Percentiles rank a stretch among this genome's conserved stretches.
These are phyloP conservation scores for Massariosphaeria phaeospora DNA, from an alignment of 495 filamentous ascomycete species.

Conservation along the genomic window DNA sequence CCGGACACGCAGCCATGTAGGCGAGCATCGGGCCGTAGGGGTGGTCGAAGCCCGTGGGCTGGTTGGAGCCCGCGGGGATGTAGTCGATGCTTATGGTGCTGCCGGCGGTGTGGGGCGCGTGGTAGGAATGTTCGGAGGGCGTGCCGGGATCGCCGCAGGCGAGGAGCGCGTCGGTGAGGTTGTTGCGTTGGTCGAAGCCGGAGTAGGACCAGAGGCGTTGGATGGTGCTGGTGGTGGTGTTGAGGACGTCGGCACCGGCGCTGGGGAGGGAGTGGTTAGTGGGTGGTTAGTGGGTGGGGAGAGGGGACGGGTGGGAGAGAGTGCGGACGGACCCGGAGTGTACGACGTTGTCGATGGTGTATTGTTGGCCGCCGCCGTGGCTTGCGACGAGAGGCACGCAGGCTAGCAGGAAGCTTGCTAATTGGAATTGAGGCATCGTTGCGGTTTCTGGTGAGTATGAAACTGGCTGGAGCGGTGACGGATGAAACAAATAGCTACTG, in stretches of 20 bases:
- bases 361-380: conserved; percentile 2
- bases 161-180: not conserved
- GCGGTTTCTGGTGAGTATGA: too few species aligned
- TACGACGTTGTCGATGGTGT: conserved; percentile 1
- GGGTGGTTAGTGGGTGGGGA: too few species aligned
- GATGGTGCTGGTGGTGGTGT: conserved; percentile 1
- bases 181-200: not conserved
- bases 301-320: not conserved
- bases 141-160: not conserved
- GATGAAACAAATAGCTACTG: too few species aligned
- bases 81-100: conserved; percentile 1
- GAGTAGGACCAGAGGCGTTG: not conserved
- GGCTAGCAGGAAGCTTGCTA: not conserved
- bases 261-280: not conserved
- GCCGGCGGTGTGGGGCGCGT: not conserved
- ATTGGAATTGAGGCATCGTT: not conserved
- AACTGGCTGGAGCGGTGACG: too few species aligned
- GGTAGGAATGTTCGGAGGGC: not conserved
- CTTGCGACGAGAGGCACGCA: not conserved
- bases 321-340: not conserved
- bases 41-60: not conserved
- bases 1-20: not conserved
- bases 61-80: not conserved
- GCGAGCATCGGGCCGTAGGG: not conserved
- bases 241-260: not conserved